Evolutionary conservation across 129 eudicot genomes (phyloP), one percentile per base, ranked within the genome.

Genomic region (Flaveria brownii): DNA sequence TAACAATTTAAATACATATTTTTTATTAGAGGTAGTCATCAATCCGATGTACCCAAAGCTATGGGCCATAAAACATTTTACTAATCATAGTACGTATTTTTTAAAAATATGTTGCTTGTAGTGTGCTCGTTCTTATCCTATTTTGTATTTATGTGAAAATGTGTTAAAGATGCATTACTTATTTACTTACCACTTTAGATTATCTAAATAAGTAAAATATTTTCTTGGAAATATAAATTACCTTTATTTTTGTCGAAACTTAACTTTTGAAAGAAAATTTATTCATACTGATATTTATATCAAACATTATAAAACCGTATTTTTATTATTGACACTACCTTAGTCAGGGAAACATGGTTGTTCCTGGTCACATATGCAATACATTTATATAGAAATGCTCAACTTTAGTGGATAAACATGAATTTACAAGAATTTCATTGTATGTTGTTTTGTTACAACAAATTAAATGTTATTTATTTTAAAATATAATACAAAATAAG

Each of bases 61-160:
- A 36, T 36, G 41, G 41, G 41, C 41, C 41, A 36, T 36, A 16
- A 55, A 1, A 25, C 28, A 43, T 55, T 23, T 39, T 26, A 25
- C 4, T 23, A 13, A 23, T 17, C 1, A 55, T 17, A 18, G 1
- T n/a, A 8, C 18, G 0, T 55, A 17, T 43, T 55, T 1, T 56
- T 1, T 2, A 25, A 26, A 26, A 57, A 20, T 59, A 46, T 39
- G 49, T 72, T 63, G 78, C 73, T 79, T 72, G 73, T 62, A 36
- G n/a, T 22, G 26, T 62, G 71, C 65, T 61, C 61, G 41, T 36
- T 62, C 80, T 36, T n/a, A 43, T 46, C 22, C 10, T 42, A 12
- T 70, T 47, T 36, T 15, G 14, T 2, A 2, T 0, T 9, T 68
- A 36, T 67, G 12, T 1, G 45, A 17, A 55, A 55, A 57, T 2